These are phyloP conservation scores for Harringtonia aguacate DNA, from an alignment of 2,329 filamentous ascomycete species.

Conservation along the genomic window DNA sequence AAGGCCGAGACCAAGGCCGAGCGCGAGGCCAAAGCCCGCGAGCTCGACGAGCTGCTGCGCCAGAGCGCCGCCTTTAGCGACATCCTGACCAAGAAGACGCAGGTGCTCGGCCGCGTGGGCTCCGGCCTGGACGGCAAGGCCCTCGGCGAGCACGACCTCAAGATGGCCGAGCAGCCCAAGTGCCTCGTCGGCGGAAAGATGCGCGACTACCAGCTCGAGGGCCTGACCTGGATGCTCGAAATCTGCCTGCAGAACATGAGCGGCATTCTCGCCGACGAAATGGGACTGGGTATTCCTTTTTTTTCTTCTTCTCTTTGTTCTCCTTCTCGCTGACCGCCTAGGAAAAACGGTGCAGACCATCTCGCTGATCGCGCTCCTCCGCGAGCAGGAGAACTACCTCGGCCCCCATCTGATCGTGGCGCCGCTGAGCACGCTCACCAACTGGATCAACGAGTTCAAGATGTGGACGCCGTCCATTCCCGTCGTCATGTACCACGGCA, in stretches of 20 bases:
- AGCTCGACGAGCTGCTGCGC: slow-evolving; percentile 47
- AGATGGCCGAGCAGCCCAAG: slow-evolving; percentile 76
- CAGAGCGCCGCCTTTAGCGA: slow-evolving; percentile 52
- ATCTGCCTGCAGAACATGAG: slow-evolving; percentile 70
- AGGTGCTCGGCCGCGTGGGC: slow-evolving; percentile 51
- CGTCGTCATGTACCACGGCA: slow-evolving; percentile 84
- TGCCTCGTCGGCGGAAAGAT: slow-evolving; percentile 81
- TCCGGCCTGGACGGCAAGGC: slow-evolving; percentile 48
- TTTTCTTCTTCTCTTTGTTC: neutral
- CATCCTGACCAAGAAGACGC: slow-evolving; percentile 52
- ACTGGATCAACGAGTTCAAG: slow-evolving; percentile 91
- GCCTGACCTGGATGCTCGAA: slow-evolving; percentile 92
- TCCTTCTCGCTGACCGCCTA: slow-evolving; percentile 13
- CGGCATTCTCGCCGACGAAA: slow-evolving; percentile 86
- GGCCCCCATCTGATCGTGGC: slow-evolving; percentile 88
- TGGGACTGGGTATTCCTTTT: slow-evolving; percentile 60
- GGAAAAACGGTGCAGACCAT: slow-evolving; percentile 92
- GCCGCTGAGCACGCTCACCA: slow-evolving; percentile 81
- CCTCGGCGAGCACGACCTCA: slow-evolving; percentile 54
- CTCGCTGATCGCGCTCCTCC: slow-evolving; percentile 72
- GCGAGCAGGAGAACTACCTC: slow-evolving; percentile 71
- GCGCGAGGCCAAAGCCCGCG: slow-evolving; percentile 44
- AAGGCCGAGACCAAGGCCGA: slow-evolving; percentile 39
- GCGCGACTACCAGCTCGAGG: slow-evolving; percentile 89
- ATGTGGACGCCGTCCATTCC: slow-evolving; percentile 86